A percentile compares a stretch with the other conserved stretches of the same genome.
phyloP scores from a whole-genome alignment of 2,329 filamentous ascomycete genomes.

The Hortaea sp. region DNA sequence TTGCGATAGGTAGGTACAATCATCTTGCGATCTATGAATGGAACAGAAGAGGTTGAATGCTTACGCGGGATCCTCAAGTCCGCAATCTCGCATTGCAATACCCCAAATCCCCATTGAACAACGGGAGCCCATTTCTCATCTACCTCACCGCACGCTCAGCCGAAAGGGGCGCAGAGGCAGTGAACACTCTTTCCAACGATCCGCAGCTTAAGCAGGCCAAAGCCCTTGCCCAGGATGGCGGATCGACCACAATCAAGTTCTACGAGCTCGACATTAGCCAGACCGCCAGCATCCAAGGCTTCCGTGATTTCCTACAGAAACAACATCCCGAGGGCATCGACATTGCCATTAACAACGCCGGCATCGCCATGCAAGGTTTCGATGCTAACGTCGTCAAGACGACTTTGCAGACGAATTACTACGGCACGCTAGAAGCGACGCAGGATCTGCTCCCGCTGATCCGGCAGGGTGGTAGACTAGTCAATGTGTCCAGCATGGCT shows the following conservation, averaged over 20 bases:
- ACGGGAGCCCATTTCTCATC: conserved; percentile 38
- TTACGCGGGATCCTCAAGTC: conserved; percentile 23
- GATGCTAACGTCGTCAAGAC: conserved; percentile 38
- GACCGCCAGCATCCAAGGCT: conserved; percentile 33
- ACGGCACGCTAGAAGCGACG: conserved; percentile 39
- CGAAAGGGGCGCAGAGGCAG: conserved; percentile 37
- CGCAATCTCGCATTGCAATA: conserved; percentile 46
- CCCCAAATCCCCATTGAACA: conserved; percentile 38
- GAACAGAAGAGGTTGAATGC: not conserved
- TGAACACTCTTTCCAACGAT: conserved; percentile 35
- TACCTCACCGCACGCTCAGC: conserved; percentile 45
- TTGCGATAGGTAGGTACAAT: conserved; percentile 33
- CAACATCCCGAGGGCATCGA: conserved; percentile 41
- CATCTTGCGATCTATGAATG: not conserved
- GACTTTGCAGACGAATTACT: conserved; percentile 44
- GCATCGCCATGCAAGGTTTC: conserved; percentile 26
- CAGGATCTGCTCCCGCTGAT: conserved; percentile 38
- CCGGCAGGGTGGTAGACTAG: conserved; percentile 34
- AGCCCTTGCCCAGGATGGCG: conserved; percentile 33
- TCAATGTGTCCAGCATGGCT: conserved; percentile 40
- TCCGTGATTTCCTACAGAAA: conserved; percentile 33
- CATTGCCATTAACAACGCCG: conserved; percentile 46
- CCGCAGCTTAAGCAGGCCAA: conserved; percentile 36
- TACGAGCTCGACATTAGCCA: conserved; percentile 40
- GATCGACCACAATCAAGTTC: conserved; percentile 38